phyloP scores from a whole-genome alignment of 768 basidiomycete genomes.

The Lentinus brumalis region DNA sequence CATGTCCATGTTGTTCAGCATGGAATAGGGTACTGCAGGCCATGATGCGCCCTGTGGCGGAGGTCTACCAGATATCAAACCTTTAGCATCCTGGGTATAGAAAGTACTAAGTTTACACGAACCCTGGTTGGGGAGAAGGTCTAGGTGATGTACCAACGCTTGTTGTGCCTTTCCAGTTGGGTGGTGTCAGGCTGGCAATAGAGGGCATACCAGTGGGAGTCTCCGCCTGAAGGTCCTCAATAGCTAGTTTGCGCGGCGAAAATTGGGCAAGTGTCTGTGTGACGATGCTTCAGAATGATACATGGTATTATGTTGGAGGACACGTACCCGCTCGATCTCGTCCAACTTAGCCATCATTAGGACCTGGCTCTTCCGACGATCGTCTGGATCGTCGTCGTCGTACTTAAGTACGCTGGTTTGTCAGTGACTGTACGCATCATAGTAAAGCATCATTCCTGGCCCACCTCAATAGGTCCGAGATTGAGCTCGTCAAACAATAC shows the following conservation, averaged over 20 bases:
- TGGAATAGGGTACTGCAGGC: slow-evolving; percentile 50
- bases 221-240: slow-evolving; percentile 24
- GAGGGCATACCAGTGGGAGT: slow-evolving; percentile 21
- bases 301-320: slow-evolving; percentile 10
- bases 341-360: slow-evolving; percentile 76
- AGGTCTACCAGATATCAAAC: slow-evolving; percentile 14
- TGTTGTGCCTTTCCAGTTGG: slow-evolving; percentile 11
- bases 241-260: slow-evolving; percentile 26
- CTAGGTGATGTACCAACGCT: slow-evolving; percentile 7
- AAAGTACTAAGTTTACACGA: slow-evolving; percentile 11
- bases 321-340: slow-evolving; percentile 69
- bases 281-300: background rate
- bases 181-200: slow-evolving; percentile 17
- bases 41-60: slow-evolving; percentile 28
- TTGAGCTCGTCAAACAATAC: slow-evolving; percentile 49
- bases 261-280: slow-evolving; percentile 27
- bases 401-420: slow-evolving; percentile 47
- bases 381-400: slow-evolving; percentile 72
- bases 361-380: slow-evolving; percentile 73
- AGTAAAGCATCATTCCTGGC: slow-evolving; percentile 3
- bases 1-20: slow-evolving; percentile 28
- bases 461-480: slow-evolving; percentile 42
- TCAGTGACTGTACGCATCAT: slow-evolving; percentile 18
- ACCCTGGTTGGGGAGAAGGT: slow-evolving; percentile 19
- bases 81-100: slow-evolving; percentile 7